These are phyloP conservation scores for Penicillium sp. DNA, from an alignment of 2,329 filamentous ascomycete species.

Conservation along the genomic window DNA sequence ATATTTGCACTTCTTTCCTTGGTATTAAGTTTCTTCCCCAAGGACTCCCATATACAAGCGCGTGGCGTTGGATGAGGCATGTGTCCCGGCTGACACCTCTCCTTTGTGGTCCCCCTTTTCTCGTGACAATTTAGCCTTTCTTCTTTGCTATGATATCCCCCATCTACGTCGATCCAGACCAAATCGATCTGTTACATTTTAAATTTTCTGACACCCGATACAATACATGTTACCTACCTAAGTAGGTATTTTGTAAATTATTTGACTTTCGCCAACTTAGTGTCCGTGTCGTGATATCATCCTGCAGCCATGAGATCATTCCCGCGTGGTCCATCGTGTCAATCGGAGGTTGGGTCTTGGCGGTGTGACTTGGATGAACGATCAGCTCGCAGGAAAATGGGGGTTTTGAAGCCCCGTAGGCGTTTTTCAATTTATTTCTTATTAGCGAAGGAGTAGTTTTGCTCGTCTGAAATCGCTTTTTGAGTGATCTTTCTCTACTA, in stretches of 20 bases:
- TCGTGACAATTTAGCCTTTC: constrained; percentile 8
- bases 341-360: too few relatives aligned
- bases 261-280: background rate
- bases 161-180: background rate
- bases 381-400: too few relatives aligned
- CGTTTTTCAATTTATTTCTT: too few relatives aligned
- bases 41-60: constrained; percentile 7
- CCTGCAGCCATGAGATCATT: constrained; percentile 17
- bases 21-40: constrained; percentile 2
- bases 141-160: background rate
- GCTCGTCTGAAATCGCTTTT: too few relatives aligned
- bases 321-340: constrained; percentile 5
- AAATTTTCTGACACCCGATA: too few relatives aligned
- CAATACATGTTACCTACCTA: background rate
- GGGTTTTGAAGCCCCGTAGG: too few relatives aligned
- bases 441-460: too few relatives aligned
- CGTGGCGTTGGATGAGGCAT: constrained; percentile 19
- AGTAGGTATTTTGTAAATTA: background rate
- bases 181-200: constrained; percentile 7
- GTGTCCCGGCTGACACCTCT: constrained; percentile 16
- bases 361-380: too few relatives aligned
- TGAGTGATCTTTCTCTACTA: too few relatives aligned
- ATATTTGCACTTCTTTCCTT: constrained; percentile 5
- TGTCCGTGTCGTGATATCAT: constrained; percentile 7
- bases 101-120: constrained; percentile 12